These are phyloP conservation scores for Bruguiera parviflora DNA, from an alignment of 345 rosid genomes.

Conservation along the genomic window DNA sequence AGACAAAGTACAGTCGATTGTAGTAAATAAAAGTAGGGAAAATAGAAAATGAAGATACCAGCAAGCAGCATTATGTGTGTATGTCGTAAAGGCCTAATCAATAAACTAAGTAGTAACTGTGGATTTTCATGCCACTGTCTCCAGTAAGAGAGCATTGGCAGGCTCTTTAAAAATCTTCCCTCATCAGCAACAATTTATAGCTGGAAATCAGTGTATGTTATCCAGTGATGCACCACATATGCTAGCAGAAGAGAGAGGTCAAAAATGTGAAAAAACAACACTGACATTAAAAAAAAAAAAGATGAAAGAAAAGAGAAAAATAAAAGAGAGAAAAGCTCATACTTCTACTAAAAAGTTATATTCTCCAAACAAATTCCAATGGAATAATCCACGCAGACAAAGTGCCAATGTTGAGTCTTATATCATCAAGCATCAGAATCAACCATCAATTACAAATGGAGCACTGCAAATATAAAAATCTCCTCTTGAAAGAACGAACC, in stretches of 20 bases:
- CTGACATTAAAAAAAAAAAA: conserved; percentile 31
- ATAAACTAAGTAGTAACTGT: not conserved
- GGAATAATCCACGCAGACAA: conserved; percentile 49
- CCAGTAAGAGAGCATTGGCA: not conserved
- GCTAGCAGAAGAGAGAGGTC: conserved; percentile 36
- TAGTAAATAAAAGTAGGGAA: conserved; percentile 6
- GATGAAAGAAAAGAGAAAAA: conserved; percentile 17
- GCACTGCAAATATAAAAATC: conserved; percentile 29
- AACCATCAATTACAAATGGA: conserved; percentile 22
- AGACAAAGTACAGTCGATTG: not conserved
- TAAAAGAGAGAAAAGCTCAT: conserved; percentile 1
- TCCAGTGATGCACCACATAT: conserved; percentile 25
- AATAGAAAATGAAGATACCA: conserved; percentile 20
- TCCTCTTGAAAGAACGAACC: conserved; percentile 9
- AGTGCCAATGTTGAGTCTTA: conserved; percentile 36
- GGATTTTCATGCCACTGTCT: conserved; percentile 3
- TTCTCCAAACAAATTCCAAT: conserved; percentile 35
- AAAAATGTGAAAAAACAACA: conserved; percentile 54
- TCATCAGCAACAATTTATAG: conserved; percentile 17
- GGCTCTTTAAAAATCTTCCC: conserved; percentile 13
- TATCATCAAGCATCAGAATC: conserved; percentile 57
- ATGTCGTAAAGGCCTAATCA: conserved; percentile 8
- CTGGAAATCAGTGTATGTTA: conserved; percentile 12
- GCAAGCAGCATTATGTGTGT: conserved; percentile 8
- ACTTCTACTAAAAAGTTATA: conserved; percentile 31